Conservation (phyloP, 805 yeast genomes). For the Danielozyma ontarioensis region DNA sequence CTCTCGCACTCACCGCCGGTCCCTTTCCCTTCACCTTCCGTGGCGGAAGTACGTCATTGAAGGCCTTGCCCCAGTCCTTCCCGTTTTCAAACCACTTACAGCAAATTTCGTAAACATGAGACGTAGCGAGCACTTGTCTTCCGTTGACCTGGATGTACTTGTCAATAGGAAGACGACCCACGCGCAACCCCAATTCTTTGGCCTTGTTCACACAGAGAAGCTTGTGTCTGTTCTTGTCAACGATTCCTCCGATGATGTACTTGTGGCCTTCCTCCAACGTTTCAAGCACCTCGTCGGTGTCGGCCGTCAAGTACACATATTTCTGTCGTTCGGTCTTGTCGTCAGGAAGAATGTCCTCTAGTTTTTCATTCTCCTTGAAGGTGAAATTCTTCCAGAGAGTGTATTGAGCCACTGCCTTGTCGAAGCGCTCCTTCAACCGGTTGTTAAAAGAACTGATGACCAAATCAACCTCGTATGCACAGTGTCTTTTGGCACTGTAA, state of each 20-base stretch:
- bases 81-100: slow-evolving; percentile 68
- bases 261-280: slow-evolving; percentile 64
- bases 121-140: slow-evolving; percentile 84
- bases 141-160: slow-evolving; percentile 80
- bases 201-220: slow-evolving; percentile 80
- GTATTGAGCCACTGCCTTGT: slow-evolving; percentile 53
- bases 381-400: slow-evolving; percentile 62
- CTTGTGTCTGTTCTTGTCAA: slow-evolving; percentile 89
- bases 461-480: slow-evolving; percentile 53
- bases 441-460: slow-evolving; percentile 62
- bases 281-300: slow-evolving; percentile 66
- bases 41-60: slow-evolving; percentile 81
- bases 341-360: slow-evolving; percentile 24
- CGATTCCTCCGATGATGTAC: slow-evolving; percentile 92
- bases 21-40: slow-evolving; percentile 45
- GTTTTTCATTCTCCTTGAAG: slow-evolving; percentile 35
- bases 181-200: slow-evolving; percentile 57
- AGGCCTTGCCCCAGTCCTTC: slow-evolving; percentile 80
- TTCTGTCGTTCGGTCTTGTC: slow-evolving; percentile 29
- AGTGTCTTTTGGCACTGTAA: slow-evolving; percentile 71
- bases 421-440: slow-evolving; percentile 63
- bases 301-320: slow-evolving; percentile 76
- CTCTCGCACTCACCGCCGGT: neutral
- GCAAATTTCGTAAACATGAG: slow-evolving; percentile 88
- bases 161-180: slow-evolving; percentile 82